Evolutionary conservation across 345 rosid genomes (phyloP).

Genomic region (Gossypium raimondii): DNA sequence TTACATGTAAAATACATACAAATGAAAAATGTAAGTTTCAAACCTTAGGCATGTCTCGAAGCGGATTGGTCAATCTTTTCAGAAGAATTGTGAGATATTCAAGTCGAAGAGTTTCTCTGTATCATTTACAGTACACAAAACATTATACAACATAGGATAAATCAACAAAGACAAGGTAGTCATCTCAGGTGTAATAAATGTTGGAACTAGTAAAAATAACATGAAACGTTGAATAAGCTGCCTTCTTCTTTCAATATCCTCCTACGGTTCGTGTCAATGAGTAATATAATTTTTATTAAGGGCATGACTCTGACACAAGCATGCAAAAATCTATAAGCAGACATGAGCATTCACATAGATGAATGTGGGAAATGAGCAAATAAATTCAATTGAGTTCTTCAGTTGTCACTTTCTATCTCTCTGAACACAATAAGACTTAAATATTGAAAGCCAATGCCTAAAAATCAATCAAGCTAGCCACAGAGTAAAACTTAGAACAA

Average conservation of each 20-base stretch:
- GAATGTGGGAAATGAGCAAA: not conserved
- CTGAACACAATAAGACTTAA: not conserved
- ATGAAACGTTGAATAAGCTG: not conserved
- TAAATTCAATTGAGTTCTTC: not conserved
- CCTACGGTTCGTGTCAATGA: not conserved
- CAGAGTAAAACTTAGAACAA: not conserved
- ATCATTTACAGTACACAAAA: constrained; percentile 16
- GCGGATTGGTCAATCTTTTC: constrained; percentile 74
- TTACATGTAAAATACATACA: not conserved
- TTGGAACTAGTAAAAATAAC: not conserved
- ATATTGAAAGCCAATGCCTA: not conserved
- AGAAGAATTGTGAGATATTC: constrained; percentile 66
- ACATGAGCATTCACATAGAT: not conserved
- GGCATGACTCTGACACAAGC: not conserved
- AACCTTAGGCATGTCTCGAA: constrained; percentile 79
- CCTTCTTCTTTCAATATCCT: not conserved
- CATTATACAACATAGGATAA: constrained; percentile 15
- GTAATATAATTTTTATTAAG: not conserved
- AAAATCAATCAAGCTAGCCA: not conserved
- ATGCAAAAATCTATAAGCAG: not conserved
- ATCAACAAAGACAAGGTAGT: not conserved
- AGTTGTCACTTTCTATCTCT: constrained; percentile 10
- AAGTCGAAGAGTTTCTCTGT: constrained; percentile 75
- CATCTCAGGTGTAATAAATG: not conserved
- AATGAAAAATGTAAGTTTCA: constrained; percentile 4